A percentile compares a stretch with the other conserved stretches of the same genome.
Conservation (phyloP, 306 rosid genomes). For the Alnus rubra region DNA sequence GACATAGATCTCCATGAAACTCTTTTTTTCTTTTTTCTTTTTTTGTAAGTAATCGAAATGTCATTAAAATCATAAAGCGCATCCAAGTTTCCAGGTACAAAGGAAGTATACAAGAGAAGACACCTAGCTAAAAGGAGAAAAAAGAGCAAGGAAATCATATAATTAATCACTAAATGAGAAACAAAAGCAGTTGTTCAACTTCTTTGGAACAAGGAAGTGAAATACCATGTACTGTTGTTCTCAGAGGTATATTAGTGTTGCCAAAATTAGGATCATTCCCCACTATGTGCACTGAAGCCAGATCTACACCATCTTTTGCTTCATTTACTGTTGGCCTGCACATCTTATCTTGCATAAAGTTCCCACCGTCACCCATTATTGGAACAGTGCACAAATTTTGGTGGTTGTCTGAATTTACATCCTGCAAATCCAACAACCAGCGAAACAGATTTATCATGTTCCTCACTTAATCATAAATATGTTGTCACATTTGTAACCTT, state of each 20-base stretch:
- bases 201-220: constrained; percentile 7
- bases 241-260: constrained; percentile 38
- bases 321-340: constrained; percentile 38
- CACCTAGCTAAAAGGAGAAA: no score
- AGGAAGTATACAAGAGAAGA: no score
- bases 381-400: constrained; percentile 40
- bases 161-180: no score
- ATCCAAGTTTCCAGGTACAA: no score
- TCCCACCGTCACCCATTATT: constrained; percentile 38
- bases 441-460: constrained; percentile 15
- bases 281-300: constrained; percentile 30
- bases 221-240: constrained; percentile 46
- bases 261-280: constrained; percentile 39
- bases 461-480: background rate
- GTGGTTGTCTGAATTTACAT: constrained; percentile 32
- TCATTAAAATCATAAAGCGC: no score
- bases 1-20: constrained; percentile 2
- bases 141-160: no score
- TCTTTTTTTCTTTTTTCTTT: no score
- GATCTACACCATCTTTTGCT: constrained; percentile 32
- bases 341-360: constrained; percentile 37
- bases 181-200: no score
- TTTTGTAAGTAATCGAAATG: no score
- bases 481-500: background rate
- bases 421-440: constrained; percentile 44